Conservation (phyloP, 2,329 filamentous ascomycete species). For the Colletotrichum caudatum region DNA sequence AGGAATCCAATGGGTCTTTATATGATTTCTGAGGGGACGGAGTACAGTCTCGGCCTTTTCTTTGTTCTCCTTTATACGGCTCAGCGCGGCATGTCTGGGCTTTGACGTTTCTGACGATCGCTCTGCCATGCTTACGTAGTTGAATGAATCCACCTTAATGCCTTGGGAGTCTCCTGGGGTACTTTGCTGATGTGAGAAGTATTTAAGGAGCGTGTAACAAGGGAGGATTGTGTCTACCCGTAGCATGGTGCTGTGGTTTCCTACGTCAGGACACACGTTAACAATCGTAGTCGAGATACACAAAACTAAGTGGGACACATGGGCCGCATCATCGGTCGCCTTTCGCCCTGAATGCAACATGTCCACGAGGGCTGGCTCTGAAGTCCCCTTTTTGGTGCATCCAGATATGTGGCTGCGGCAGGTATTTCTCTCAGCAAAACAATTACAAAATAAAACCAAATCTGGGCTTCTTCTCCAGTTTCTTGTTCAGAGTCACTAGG, state of each 20-base stretch:
- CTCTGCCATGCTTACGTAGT: constrained; percentile 44
- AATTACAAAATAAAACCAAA: neutral
- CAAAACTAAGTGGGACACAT: constrained; percentile 1
- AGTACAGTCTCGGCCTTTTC: constrained; percentile 45
- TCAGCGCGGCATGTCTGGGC: constrained; percentile 39
- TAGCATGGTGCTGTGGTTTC: neutral
- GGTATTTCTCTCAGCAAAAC: neutral
- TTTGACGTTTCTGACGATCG: constrained; percentile 43
- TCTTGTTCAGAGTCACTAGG: neutral
- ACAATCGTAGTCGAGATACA: neutral
- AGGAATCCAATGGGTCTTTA: constrained; percentile 44
- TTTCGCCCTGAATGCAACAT: neutral
- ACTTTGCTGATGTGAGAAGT: constrained; percentile 21
- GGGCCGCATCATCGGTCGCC: constrained; percentile 21
- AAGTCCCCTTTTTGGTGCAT: constrained; percentile 18
- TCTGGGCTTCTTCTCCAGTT: neutral
- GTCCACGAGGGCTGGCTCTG: constrained; percentile 9
- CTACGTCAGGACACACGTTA: neutral
- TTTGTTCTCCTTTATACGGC: constrained; percentile 42
- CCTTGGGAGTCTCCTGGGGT: constrained; percentile 8
- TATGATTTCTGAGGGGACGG: constrained; percentile 46
- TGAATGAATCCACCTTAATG: constrained; percentile 45
- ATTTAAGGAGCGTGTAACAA: neutral
- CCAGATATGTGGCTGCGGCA: neutral
- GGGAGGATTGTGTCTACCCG: neutral